Evolutionary conservation across 345 rosid species (phyloP).

Genomic region (Aquilaria malaccensis): DNA sequence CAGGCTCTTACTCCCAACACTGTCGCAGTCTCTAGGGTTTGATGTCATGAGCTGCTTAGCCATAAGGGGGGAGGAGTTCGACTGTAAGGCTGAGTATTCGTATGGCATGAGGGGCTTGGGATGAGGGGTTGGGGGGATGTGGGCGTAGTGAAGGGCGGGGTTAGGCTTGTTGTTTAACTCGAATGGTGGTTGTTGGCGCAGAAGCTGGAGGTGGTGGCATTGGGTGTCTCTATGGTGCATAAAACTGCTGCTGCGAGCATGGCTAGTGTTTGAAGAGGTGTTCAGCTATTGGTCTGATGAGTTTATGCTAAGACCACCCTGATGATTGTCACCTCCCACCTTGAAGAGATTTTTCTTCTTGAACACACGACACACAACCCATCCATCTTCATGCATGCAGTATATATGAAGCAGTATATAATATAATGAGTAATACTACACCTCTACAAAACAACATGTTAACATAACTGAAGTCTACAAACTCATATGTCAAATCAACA

Average conservation of each 20-base stretch:
- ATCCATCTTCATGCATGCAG: slow-evolving; percentile 81
- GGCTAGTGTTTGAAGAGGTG: slow-evolving; percentile 29
- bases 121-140: slow-evolving; percentile 30
- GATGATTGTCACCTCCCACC: slow-evolving; percentile 24
- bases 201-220: slow-evolving; percentile 19
- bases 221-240: slow-evolving; percentile 44
- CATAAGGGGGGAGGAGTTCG: slow-evolving; percentile 26
- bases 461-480: no score
- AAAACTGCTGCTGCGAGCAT: slow-evolving; percentile 26
- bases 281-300: slow-evolving; percentile 46
- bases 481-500: no score
- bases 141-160: slow-evolving; percentile 58
- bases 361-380: slow-evolving; percentile 93
- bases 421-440: neutral
- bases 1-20: slow-evolving; percentile 44
- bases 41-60: slow-evolving; percentile 42
- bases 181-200: slow-evolving; percentile 26
- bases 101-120: slow-evolving; percentile 37
- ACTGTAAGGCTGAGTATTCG: slow-evolving; percentile 35
- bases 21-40: slow-evolving; percentile 42
- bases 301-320: slow-evolving; percentile 50
- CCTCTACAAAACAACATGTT: no score
- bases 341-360: slow-evolving; percentile 88
- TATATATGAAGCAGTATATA: neutral
- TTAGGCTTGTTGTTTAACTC: slow-evolving; percentile 71